These are phyloP conservation scores for Alternaria sp. DNA, from an alignment of 2,329 filamentous ascomycete genomes.

Conservation along the genomic window DNA sequence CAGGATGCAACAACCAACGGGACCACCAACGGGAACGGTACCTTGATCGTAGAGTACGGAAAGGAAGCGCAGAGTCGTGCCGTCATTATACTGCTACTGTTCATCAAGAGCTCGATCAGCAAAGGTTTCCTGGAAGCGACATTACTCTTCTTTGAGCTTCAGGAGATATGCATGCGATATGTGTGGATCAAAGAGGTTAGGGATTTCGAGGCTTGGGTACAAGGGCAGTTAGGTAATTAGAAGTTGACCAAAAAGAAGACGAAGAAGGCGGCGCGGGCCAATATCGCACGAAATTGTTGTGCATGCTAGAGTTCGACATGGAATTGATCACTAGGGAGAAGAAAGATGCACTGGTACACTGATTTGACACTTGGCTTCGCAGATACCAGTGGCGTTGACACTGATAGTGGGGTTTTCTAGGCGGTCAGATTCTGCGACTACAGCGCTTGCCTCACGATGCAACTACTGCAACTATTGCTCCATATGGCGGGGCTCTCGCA, in stretches of 20 bases:
- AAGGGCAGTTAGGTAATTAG: constrained; percentile 14
- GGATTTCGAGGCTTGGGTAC: constrained; percentile 47
- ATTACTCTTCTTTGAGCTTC: constrained; percentile 52
- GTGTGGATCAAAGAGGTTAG: constrained; percentile 54
- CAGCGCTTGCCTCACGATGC: constrained; percentile 8
- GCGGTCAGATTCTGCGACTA: background rate
- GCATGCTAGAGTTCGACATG: background rate
- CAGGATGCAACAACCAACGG: constrained; percentile 11
- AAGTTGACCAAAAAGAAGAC: constrained; percentile 18
- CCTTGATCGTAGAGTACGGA: constrained; percentile 34
- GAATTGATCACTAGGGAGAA: background rate
- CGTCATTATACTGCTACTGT: constrained; percentile 50
- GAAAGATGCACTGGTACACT: background rate
- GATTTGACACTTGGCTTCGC: background rate
- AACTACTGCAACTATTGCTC: constrained; percentile 1
- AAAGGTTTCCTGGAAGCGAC: constrained; percentile 44
- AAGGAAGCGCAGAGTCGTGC: constrained; percentile 49
- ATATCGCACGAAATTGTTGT: background rate
- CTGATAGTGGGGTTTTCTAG: background rate
- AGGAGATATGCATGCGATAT: constrained; percentile 53
- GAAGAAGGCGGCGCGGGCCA: background rate
- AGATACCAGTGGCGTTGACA: background rate
- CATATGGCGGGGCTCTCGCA: background rate
- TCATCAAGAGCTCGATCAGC: constrained; percentile 50
- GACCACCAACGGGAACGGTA: constrained; percentile 6